phyloP scores from a whole-genome alignment of 805 yeast species.

The Starmera dryadoides region DNA sequence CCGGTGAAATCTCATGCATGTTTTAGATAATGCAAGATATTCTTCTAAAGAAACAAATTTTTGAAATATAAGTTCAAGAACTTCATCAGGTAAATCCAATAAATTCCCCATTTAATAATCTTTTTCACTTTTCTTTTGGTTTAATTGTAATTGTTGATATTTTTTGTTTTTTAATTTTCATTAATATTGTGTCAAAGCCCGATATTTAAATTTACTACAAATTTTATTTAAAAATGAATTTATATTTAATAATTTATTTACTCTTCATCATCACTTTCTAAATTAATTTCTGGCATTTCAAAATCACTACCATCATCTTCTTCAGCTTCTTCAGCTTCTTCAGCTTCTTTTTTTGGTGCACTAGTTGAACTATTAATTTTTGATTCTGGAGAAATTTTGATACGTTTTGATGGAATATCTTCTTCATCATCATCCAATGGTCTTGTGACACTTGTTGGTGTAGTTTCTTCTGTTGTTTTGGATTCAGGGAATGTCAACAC shows the following conservation, averaged over 20 bases:
- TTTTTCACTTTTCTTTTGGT: no score
- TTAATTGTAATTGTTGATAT: no score
- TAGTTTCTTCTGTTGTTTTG: constrained; percentile 1
- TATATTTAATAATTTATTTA: no score
- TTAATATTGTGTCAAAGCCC: no score
- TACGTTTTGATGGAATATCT: constrained; percentile 18
- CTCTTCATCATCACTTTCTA: constrained; percentile 37
- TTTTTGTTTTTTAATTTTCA: background rate
- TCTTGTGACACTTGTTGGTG: constrained; percentile 13
- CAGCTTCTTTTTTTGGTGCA: constrained; percentile 7
- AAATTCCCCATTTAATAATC: background rate
- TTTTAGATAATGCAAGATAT: background rate
- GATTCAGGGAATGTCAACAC: background rate
- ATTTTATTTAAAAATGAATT: no score
- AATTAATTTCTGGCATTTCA: constrained; percentile 40
- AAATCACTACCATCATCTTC: constrained; percentile 36
- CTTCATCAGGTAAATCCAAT: background rate
- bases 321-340: constrained; percentile 9
- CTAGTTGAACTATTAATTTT: constrained; percentile 1
- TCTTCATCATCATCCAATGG: constrained; percentile 15
- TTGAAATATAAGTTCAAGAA: background rate
- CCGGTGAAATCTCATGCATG: background rate
- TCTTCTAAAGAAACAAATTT: background rate
- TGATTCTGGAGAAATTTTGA: constrained; percentile 6
- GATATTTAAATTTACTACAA: no score